phyloP scores from a whole-genome alignment of 2,329 filamentous ascomycete species.

The Septoria petroselini region DNA sequence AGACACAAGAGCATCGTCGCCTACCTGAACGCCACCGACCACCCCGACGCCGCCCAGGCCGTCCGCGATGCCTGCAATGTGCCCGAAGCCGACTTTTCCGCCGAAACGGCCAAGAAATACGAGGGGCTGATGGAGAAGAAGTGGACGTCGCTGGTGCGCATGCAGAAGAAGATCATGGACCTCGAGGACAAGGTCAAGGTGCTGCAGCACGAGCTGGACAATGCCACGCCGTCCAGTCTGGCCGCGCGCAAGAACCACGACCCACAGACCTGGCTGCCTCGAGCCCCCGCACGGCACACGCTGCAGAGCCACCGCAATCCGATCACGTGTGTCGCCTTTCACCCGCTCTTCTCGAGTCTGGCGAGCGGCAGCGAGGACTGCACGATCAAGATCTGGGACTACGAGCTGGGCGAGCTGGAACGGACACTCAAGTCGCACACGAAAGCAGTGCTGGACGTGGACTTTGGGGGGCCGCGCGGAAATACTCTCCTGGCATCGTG shows the following conservation, averaged over 20 bases:
- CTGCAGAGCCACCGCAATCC: conserved; percentile 78
- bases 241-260: conserved; percentile 74
- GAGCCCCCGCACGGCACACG: conserved; percentile 73
- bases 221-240: conserved; percentile 73
- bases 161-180: conserved; percentile 99
- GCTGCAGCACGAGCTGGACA: conserved; percentile 81
- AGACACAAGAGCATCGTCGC: conserved; percentile 94
- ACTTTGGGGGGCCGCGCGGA: conserved; percentile 82
- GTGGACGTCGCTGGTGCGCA: conserved; percentile 90
- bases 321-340: conserved; percentile 86
- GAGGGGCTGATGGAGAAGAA: conserved; percentile 94
- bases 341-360: conserved; percentile 84
- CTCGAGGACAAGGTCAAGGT: conserved; percentile 71
- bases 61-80: conserved; percentile 76
- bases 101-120: conserved; percentile 85
- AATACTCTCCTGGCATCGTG: conserved; percentile 78
- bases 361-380: conserved; percentile 89
- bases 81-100: conserved; percentile 66
- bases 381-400: conserved; percentile 97
- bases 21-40: conserved; percentile 72
- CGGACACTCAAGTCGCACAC: conserved; percentile 90
- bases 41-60: conserved; percentile 65
- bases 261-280: conserved; percentile 81
- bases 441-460: conserved; percentile 80
- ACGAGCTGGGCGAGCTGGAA: conserved; percentile 88